Evolutionary conservation across 2,329 filamentous ascomycete species (phyloP).

Genomic region (Furcasterigmium furcatum): DNA sequence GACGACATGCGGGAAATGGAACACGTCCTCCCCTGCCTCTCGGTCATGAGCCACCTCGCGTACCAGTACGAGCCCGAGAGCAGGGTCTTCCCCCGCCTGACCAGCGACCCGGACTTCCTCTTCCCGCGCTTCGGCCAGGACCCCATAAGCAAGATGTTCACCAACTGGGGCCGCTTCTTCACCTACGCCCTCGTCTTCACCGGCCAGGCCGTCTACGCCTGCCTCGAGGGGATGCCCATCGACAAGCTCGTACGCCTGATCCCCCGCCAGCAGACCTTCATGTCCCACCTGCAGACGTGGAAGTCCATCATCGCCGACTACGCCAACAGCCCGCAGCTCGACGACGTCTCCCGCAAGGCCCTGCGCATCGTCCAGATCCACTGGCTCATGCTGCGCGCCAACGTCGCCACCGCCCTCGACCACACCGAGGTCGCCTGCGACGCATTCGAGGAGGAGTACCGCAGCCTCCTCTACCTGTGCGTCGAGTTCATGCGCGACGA

Average conservation of each 20-base stretch:
- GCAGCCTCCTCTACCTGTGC: conserved; percentile 5
- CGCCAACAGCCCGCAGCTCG: neutral
- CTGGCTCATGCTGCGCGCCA: conserved; percentile 5
- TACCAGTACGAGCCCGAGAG: conserved; percentile 5
- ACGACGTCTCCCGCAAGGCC: neutral
- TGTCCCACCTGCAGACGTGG: conserved; percentile 7
- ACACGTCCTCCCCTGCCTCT: conserved; percentile 10
- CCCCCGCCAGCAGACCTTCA: neutral
- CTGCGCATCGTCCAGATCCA: conserved; percentile 11
- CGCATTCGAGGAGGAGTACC: conserved; percentile 10
- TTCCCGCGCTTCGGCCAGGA: conserved; percentile 4
- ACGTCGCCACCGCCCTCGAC: conserved; percentile 10
- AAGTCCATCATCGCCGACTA: conserved; percentile 1
- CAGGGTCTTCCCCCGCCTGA: conserved; percentile 8
- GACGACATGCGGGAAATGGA: conserved; percentile 11
- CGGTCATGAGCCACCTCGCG: conserved; percentile 11
- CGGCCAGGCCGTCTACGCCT: conserved; percentile 6
- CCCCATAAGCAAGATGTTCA: conserved; percentile 4
- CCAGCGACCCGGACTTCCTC: conserved; percentile 4
- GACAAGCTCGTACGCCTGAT: neutral
- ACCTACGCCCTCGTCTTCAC: conserved; percentile 9
- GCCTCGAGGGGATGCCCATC: conserved; percentile 3
- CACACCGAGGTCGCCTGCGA: conserved; percentile 12
- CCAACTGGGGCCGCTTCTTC: conserved; percentile 12
- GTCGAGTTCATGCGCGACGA: conserved; percentile 10